Evolutionary conservation across 2,329 filamentous ascomycete genomes (phyloP).

Genomic region (Beauveria rudraprayagi): DNA sequence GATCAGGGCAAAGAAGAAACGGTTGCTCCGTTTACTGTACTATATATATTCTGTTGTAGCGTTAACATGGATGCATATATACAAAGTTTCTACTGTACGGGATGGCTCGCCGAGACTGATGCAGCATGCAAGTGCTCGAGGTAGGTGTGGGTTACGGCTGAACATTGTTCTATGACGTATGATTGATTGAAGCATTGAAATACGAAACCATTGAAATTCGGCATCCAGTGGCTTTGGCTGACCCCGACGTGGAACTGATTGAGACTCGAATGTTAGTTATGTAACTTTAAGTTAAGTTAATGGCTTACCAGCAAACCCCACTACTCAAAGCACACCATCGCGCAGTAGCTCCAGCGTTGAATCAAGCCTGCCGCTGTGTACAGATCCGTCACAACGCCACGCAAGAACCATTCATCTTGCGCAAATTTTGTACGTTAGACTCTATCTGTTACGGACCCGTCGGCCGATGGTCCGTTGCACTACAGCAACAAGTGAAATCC

Average conservation of each 20-base stretch:
- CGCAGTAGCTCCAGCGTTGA: background rate
- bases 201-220: no score
- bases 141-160: background rate
- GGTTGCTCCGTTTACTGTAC: background rate
- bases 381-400: background rate
- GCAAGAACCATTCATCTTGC: background rate
- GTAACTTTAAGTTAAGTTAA: no score
- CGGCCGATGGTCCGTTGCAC: constrained; percentile 6
- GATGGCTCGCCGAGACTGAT: background rate
- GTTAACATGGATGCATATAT: constrained; percentile 8
- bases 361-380: background rate
- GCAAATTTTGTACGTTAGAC: background rate
- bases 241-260: background rate
- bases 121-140: background rate
- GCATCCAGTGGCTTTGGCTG: background rate
- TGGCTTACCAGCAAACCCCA: background rate
- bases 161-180: background rate
- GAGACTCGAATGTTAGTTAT: no score
- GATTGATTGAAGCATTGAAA: no score
- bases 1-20: background rate
- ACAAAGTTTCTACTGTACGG: background rate
- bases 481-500: background rate
- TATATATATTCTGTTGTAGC: constrained; percentile 7
- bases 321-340: constrained; percentile 1
- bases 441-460: background rate